A percentile compares a stretch with the other conserved stretches of the same genome.
Evolutionary conservation across 2,329 filamentous ascomycete genomes (phyloP).

Genomic region (Cordyceps militaris): DNA sequence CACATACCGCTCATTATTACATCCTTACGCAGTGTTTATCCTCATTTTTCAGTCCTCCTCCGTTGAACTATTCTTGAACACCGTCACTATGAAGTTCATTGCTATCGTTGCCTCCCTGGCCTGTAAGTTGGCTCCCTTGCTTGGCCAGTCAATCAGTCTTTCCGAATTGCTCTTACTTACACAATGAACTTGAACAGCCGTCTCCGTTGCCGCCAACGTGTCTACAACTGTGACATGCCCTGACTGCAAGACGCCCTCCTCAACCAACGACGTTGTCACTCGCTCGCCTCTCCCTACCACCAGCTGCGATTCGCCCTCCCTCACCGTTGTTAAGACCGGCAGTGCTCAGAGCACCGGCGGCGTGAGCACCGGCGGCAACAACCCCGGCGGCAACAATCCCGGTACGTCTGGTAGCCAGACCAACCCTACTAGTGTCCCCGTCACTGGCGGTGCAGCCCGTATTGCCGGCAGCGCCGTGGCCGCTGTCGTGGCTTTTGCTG

Average conservation of each 20-base stretch:
- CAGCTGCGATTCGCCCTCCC: constrained; percentile 9
- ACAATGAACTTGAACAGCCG: not conserved
- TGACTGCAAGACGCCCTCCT: constrained; percentile 9
- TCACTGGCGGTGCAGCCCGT: not conserved
- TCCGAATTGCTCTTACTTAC: not conserved
- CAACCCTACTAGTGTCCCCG: not conserved
- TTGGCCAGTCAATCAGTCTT: not conserved
- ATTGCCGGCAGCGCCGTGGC: not conserved
- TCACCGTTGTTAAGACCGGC: constrained; percentile 7
- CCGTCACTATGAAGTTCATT: constrained; percentile 9
- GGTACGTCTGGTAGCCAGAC: not conserved
- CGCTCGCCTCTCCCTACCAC: constrained; percentile 12
- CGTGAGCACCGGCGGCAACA: not conserved
- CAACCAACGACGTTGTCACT: constrained; percentile 15
- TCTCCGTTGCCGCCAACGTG: not conserved
- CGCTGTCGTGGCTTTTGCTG: not conserved
- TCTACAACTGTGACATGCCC: constrained; percentile 10
- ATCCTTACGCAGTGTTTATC: not conserved
- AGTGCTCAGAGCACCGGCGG: constrained; percentile 13
- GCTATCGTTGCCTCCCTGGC: constrained; percentile 4
- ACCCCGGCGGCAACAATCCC: not conserved
- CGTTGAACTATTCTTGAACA: not conserved
- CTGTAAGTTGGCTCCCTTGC: not conserved
- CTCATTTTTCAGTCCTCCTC: not conserved
- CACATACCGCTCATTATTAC: not conserved